Conservation (phyloP, 2,329 filamentous ascomycete genomes). For the Stylonectria norvegica region DNA sequence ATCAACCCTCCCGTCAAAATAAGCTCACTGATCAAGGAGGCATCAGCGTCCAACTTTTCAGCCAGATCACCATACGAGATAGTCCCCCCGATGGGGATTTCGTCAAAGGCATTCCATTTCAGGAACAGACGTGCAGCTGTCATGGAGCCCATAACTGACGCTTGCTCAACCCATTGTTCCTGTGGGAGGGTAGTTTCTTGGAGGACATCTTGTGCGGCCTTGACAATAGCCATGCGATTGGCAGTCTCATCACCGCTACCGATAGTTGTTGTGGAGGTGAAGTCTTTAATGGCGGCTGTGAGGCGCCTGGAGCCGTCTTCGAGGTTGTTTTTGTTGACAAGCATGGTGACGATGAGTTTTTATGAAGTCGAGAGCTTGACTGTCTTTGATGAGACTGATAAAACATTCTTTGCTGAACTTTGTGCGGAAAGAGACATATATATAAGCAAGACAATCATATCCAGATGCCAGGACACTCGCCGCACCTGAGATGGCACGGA, state of each 20-base stretch:
- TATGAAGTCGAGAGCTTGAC: not conserved
- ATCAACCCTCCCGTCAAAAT: not conserved
- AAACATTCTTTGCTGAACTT: too few relatives aligned
- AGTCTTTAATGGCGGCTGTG: not conserved
- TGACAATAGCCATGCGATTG: slow-evolving; percentile 5
- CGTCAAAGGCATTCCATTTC: slow-evolving; percentile 32
- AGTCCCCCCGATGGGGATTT: slow-evolving; percentile 25
- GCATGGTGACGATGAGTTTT: slow-evolving; percentile 4
- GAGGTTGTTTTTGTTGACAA: slow-evolving; percentile 1
- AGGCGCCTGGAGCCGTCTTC: not conserved
- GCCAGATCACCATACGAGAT: slow-evolving; percentile 31
- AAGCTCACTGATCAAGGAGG: slow-evolving; percentile 20
- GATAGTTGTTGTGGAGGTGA: not conserved
- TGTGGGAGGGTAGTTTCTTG: slow-evolving; percentile 5
- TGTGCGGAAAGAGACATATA: too few relatives aligned
- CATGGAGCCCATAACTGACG: slow-evolving; percentile 10
- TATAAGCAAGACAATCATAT: too few relatives aligned
- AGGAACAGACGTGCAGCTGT: slow-evolving; percentile 27
- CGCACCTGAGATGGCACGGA: too few relatives aligned
- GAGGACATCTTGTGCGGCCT: slow-evolving; percentile 3
- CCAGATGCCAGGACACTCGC: too few relatives aligned
- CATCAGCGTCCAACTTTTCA: slow-evolving; percentile 25
- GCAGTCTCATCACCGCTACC: not conserved
- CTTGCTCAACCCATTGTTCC: slow-evolving; percentile 6
- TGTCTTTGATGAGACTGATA: not conserved